Percentiles rank a stretch among this genome's conserved stretches.
phyloP scores from a whole-genome alignment of 2,329 filamentous ascomycete species.

The Spiromastix sp. region DNA sequence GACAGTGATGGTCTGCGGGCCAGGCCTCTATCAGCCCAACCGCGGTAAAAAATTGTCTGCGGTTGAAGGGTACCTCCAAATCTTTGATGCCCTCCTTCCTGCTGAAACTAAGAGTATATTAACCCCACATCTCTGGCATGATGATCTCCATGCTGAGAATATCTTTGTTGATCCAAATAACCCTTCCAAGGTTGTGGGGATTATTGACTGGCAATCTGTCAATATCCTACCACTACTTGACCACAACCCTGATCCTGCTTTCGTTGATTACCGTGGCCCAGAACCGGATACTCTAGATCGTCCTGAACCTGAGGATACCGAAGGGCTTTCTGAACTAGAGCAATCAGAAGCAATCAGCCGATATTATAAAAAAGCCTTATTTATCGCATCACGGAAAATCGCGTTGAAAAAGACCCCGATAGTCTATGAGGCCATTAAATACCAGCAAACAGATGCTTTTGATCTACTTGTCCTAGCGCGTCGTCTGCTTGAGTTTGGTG shows the following conservation, averaged over 20 bases:
- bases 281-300: conserved; percentile 15
- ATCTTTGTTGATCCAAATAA: conserved; percentile 23
- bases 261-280: conserved; percentile 18
- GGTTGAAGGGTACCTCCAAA: conserved; percentile 1
- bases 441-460: conserved; percentile 5
- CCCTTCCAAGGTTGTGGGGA: conserved; percentile 17
- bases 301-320: conserved; percentile 1
- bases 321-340: conserved; percentile 2
- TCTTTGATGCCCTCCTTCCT: conserved; percentile 4
- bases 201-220: conserved; percentile 24
- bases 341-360: conserved; percentile 3
- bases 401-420: conserved; percentile 3
- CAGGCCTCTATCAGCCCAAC: conserved; percentile 5
- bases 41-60: conserved; percentile 3
- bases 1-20: conserved; percentile 7
- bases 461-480: conserved; percentile 6
- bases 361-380: conserved; percentile 6
- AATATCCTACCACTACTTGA: conserved; percentile 20
- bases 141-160: conserved; percentile 22
- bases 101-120: conserved; percentile 2
- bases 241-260: conserved; percentile 18
- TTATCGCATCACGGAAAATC: conserved; percentile 7
- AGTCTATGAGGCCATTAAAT: conserved; percentile 6
- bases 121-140: conserved; percentile 17
- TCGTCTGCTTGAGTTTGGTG: conserved; percentile 7